phyloP scores from a whole-genome alignment of 2,329 filamentous ascomycete genomes.

The Byssothecium circinans region DNA sequence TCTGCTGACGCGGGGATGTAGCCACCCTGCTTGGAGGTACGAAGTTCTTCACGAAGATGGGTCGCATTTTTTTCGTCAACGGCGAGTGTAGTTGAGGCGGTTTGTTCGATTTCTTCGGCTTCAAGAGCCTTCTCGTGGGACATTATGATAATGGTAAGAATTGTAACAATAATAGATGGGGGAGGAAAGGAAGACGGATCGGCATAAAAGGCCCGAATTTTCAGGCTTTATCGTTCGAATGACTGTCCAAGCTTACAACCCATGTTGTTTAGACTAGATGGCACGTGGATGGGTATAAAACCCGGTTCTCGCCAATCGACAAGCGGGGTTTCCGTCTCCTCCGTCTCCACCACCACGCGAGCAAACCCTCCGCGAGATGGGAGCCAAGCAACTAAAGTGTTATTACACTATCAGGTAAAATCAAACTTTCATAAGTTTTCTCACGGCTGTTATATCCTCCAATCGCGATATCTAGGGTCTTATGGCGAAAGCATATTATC shows the following conservation, averaged over 20 bases:
- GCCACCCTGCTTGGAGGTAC: conserved; percentile 10
- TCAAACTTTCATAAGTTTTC: no score
- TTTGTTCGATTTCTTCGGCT: conserved; percentile 1
- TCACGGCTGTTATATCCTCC: not conserved
- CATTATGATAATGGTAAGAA: not conserved
- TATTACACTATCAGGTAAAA: no score
- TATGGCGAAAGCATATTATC: not conserved
- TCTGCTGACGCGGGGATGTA: conserved; percentile 5
- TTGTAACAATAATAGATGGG: not conserved
- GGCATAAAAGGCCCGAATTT: no score
- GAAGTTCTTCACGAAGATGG: conserved; percentile 5
- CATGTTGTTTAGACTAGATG: no score
- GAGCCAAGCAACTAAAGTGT: no score
- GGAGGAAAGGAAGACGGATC: no score
- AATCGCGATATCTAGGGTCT: not conserved
- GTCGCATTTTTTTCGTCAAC: conserved; percentile 5
- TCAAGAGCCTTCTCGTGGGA: not conserved
- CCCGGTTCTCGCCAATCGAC: not conserved
- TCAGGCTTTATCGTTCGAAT: no score
- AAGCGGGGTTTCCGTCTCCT: not conserved
- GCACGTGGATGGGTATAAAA: no score
- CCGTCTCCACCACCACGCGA: not conserved
- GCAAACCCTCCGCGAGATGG: not conserved
- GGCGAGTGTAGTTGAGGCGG: not conserved
- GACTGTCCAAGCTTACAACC: no score